Percentiles rank a stretch among this genome's conserved stretches.
phyloP scores from a whole-genome alignment of 805 yeast genomes.

The Starmerella floricola region DNA sequence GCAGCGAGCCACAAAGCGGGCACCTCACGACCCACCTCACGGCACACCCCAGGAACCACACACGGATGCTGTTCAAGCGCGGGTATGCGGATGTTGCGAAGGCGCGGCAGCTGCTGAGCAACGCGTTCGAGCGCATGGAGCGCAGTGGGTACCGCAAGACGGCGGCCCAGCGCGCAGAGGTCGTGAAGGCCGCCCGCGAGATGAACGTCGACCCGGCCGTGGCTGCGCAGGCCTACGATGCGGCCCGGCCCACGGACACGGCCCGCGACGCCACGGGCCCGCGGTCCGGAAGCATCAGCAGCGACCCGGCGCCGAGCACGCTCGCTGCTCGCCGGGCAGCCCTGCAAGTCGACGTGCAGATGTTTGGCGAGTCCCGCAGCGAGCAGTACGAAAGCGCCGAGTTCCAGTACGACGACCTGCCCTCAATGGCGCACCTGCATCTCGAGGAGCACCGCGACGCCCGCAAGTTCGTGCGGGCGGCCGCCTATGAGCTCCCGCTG shows the following conservation, averaged over 20 bases:
- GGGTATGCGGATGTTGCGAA: constrained; percentile 14
- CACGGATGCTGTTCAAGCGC: constrained; percentile 10
- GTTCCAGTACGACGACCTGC: constrained; percentile 51
- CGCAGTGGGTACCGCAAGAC: constrained; percentile 23
- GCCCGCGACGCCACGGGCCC: not conserved
- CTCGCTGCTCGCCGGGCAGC: constrained; percentile 10
- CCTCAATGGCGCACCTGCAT: constrained; percentile 58
- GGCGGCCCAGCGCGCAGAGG: constrained; percentile 22
- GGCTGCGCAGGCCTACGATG: constrained; percentile 23
- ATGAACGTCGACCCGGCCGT: constrained; percentile 25
- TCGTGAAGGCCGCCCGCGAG: constrained; percentile 25
- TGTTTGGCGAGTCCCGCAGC: constrained; percentile 22
- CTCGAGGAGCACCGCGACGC: constrained; percentile 60
- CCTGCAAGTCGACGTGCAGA: constrained; percentile 20
- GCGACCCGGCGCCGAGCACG: not conserved
- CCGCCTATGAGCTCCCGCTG: constrained; percentile 86
- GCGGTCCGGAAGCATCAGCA: not conserved
- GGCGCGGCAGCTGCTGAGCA: constrained; percentile 24
- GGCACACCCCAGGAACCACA: not conserved
- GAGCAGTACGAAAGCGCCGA: constrained; percentile 22
- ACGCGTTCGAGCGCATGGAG: constrained; percentile 28
- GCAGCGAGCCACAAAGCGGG: not conserved
- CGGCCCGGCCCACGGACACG: constrained; percentile 9
- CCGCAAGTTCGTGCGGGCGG: constrained; percentile 64
- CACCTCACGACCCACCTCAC: not conserved